Evolutionary conservation across 257 asterid genomes (phyloP).

Genomic region (Solanum megistacrolobum): DNA sequence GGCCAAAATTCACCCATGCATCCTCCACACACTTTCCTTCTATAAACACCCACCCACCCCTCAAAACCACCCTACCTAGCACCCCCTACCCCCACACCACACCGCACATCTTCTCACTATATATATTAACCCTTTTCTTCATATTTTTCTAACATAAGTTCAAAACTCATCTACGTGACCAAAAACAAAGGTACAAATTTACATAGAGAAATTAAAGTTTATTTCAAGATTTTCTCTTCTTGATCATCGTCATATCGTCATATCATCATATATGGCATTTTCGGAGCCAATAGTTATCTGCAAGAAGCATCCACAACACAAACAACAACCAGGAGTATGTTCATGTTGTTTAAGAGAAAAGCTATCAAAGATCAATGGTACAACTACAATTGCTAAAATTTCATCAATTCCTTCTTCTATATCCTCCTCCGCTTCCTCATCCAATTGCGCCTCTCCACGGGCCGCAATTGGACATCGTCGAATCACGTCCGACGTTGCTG

Average conservation of each 20-base stretch:
- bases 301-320: slow-evolving; percentile 43
- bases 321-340: slow-evolving; percentile 61
- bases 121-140: not conserved
- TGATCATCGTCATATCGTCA: not conserved
- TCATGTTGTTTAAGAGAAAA: slow-evolving; percentile 49
- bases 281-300: slow-evolving; percentile 33
- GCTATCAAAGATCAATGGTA: slow-evolving; percentile 22
- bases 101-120: not conserved
- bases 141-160: not conserved
- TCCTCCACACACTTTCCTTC: not conserved
- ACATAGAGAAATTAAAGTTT: not conserved
- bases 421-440: slow-evolving; percentile 22
- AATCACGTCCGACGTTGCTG: slow-evolving; percentile 29
- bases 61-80: not conserved
- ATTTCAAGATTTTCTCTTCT: not conserved
- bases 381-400: not conserved
- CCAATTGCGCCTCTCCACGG: slow-evolving; percentile 21
- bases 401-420: slow-evolving; percentile 11
- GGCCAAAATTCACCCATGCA: not conserved
- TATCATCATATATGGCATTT: slow-evolving; percentile 24
- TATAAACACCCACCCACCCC: not conserved
- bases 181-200: not conserved
- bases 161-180: not conserved
- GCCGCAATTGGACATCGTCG: slow-evolving; percentile 22
- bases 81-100: not conserved